Percentiles rank a stretch among this genome's conserved stretches.
phyloP scores from a whole-genome alignment of 495 filamentous ascomycete genomes.

The Daldinia vernicosa region DNA sequence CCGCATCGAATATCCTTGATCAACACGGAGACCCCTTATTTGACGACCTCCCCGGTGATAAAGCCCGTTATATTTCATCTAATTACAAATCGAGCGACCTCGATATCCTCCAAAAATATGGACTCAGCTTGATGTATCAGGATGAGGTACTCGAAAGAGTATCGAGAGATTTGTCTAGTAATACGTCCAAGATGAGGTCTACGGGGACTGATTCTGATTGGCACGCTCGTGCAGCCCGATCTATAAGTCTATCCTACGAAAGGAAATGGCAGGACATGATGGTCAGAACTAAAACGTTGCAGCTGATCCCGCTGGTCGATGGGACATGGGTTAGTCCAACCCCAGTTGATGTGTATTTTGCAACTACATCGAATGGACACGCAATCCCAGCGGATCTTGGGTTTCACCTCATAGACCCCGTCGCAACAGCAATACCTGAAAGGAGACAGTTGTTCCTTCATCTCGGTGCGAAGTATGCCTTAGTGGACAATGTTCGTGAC shows the following conservation, averaged over 20 bases:
- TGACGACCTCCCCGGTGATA: conserved; percentile 17
- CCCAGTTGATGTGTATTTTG: conserved; percentile 32
- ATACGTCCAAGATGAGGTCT: conserved; percentile 27
- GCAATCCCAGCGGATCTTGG: conserved; percentile 42
- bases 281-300: conserved; percentile 9
- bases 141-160: not conserved
- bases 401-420: conserved; percentile 29
- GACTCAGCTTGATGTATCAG: not conserved
- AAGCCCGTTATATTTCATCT: conserved; percentile 26
- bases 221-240: conserved; percentile 34
- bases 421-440: conserved; percentile 20
- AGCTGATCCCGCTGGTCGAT: conserved; percentile 27
- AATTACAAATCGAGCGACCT: conserved; percentile 10
- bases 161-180: conserved; percentile 3
- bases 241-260: conserved; percentile 19
- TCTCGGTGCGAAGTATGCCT: conserved; percentile 35
- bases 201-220: conserved; percentile 23
- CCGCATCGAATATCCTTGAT: not conserved
- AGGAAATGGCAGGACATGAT: not conserved
- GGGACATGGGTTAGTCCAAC: conserved; percentile 27
- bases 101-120: conserved; percentile 13
- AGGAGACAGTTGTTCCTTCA: conserved; percentile 42
- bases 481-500: conserved; percentile 1
- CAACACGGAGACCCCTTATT: conserved; percentile 32
- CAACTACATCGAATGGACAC: conserved; percentile 19